These are phyloP conservation scores for Leccinum pachyderme DNA, from an alignment of 1,284 basidiomycete species.

Conservation along the genomic window DNA sequence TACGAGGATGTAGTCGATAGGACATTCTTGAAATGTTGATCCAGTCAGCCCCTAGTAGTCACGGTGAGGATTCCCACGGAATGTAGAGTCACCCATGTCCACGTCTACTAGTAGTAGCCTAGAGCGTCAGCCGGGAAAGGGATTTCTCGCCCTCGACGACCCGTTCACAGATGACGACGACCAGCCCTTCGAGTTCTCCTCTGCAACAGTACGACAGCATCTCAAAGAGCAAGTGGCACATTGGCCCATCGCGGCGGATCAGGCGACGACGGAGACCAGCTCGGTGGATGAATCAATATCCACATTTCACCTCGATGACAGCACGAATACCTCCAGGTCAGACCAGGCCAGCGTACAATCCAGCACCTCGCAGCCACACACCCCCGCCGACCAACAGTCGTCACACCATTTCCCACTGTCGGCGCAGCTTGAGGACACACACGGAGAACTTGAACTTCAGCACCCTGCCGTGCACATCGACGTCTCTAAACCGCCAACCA, in stretches of 20 bases:
- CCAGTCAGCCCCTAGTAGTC: no score
- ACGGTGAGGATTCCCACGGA: no score
- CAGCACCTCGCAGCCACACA: not conserved
- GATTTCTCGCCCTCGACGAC: constrained; percentile 58
- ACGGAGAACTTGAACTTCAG: no score
- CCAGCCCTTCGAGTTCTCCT: constrained; percentile 49
- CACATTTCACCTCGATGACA: constrained; percentile 49
- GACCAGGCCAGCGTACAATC: no score
- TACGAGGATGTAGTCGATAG: no score
- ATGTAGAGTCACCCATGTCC: no score
- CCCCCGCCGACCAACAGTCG: not conserved
- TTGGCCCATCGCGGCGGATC: constrained; percentile 16
- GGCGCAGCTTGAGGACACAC: no score
- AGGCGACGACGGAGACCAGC: constrained; percentile 24
- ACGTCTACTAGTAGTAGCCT: constrained; percentile 16
- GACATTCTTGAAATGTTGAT: no score
- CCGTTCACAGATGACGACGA: constrained; percentile 61
- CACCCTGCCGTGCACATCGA: constrained; percentile 51
- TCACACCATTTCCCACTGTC: no score
- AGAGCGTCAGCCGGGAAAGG: constrained; percentile 29
- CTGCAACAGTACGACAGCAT: constrained; percentile 57
- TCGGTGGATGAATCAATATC: constrained; percentile 50
- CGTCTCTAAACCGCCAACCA: constrained; percentile 36
- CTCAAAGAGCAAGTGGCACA: constrained; percentile 44
- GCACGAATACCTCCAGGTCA: not conserved